These are phyloP conservation scores for Coemansia sp. DNA, from an alignment of 192 early-diverging fungal genomes.

Conservation along the genomic window DNA sequence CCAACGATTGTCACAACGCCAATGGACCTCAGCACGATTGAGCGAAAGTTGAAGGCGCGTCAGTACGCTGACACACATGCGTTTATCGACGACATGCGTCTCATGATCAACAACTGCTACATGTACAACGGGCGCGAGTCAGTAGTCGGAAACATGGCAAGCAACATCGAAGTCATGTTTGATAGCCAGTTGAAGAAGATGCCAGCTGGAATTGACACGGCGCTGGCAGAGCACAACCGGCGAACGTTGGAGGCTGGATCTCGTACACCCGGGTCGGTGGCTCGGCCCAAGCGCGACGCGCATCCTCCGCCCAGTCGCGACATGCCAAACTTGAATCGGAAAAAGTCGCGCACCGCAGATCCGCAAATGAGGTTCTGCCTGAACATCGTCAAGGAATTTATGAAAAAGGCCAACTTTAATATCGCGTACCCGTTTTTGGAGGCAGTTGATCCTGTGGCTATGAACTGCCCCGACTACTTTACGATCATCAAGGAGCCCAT, in stretches of 20 bases:
- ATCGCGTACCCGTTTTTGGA: constrained; percentile 71
- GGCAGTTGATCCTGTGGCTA: constrained; percentile 82
- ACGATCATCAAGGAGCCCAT: constrained; percentile 83
- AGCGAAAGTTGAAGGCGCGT: constrained; percentile 60
- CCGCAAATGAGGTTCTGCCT: constrained; percentile 65
- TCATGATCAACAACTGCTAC: constrained; percentile 79
- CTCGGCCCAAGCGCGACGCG: constrained; percentile 63
- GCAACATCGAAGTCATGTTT: constrained; percentile 68
- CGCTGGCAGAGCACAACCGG: constrained; percentile 40
- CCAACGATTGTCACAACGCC: constrained; percentile 67
- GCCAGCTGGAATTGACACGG: constrained; percentile 58
- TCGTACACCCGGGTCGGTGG: constrained; percentile 50
- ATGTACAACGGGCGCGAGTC: constrained; percentile 76
- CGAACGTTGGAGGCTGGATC: constrained; percentile 29
- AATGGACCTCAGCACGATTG: constrained; percentile 77
- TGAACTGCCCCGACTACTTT: constrained; percentile 86
- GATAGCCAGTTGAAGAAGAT: constrained; percentile 68
- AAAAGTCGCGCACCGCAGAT: constrained; percentile 51
- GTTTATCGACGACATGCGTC: constrained; percentile 65
- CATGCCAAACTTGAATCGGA: constrained; percentile 38
- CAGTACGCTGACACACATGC: constrained; percentile 65
- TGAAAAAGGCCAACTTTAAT: constrained; percentile 64
- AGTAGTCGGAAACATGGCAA: constrained; percentile 63
- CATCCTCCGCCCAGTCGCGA: constrained; percentile 59
- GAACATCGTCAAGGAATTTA: constrained; percentile 61